Base-by-base conservation (phyloP, 495 filamentous ascomycete species). In the Penicillium fimorum region DNA sequence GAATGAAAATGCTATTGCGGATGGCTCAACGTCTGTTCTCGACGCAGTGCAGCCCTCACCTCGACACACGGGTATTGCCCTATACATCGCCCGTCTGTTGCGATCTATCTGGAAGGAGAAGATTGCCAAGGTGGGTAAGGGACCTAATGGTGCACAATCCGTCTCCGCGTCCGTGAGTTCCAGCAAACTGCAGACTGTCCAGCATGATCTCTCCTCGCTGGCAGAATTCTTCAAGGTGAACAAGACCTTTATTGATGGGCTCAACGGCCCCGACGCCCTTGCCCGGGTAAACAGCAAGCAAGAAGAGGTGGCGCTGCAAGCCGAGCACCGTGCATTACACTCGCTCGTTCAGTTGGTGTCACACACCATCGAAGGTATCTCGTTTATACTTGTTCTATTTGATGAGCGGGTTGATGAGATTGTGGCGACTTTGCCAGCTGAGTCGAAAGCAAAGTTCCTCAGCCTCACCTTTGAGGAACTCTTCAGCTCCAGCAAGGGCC, bases 351-450 rank as follows among this genome's bases (percentile, higher is more conserved):
- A 87, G 43, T 73, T 97, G 12, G 88, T 96, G 62, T 83, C 82
- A 22, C 88, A 87, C 68, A 89, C 96, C 35, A 90, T 96, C 27
- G 95, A 99, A 66, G 94, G 95, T 10, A 96, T 99, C 50, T 91
- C 91, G 0, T 99, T 99, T 57, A 89, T 96, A 9, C 77, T 90
- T 32, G 93, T 96, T 57, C 78, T 99, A 0, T 96, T 97, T 53
- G 92, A 97, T 52, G 92, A 97, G 75, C 82, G 87, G 3, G 85
- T 96, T 10, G 85, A 91, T 45, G 92, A 97, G 59, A 96, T 97
- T 57, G 86, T 91, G 43, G 70, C 83, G n/a, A 82, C 87, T 5
- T 78, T 97, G n/a, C 81, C 90, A 20, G 86, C 84, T 3, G 72
- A 79, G 0, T 79, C 84, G 1, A 85, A 85, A 56, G 78, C 86